A percentile compares a stretch with the other conserved stretches of the same genome.
phyloP scores from a whole-genome alignment of 1,284 basidiomycete species.

The Ceratobasidium sp. region DNA sequence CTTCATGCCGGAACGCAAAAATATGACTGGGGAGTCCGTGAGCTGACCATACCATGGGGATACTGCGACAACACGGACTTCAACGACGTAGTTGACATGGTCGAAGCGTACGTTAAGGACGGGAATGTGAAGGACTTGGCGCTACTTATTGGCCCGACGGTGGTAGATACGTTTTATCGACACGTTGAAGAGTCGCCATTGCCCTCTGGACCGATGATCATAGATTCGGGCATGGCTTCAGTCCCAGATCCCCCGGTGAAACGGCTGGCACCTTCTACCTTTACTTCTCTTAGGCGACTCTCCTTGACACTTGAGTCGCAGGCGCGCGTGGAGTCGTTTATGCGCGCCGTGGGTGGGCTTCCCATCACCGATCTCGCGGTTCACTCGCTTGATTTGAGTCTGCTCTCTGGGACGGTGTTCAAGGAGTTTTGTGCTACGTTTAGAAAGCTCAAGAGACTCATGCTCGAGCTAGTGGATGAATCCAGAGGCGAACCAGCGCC shows the following conservation, averaged over 20 bases:
- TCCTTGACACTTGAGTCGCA: constrained; percentile 31
- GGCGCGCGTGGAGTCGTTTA: constrained; percentile 9
- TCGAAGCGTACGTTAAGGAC: not conserved
- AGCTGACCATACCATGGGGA: not conserved
- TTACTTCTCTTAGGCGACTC: not conserved
- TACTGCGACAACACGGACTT: constrained; percentile 28
- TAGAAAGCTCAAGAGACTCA: constrained; percentile 5
- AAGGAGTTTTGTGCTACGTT: constrained; percentile 20
- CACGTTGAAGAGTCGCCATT: not conserved
- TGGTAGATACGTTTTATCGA: constrained; percentile 32
- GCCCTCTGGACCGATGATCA: too few relatives aligned
- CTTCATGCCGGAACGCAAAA: not conserved
- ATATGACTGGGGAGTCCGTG: not conserved
- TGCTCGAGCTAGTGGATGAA: not conserved
- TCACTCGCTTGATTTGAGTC: not conserved
- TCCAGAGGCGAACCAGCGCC: not conserved
- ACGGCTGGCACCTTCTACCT: not conserved
- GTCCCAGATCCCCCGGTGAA: not conserved
- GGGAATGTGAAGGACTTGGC: not conserved
- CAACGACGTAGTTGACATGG: constrained; percentile 22
- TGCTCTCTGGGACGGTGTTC: constrained; percentile 19
- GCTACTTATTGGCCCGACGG: constrained; percentile 14
- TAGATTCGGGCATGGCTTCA: not conserved
- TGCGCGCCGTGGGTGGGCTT: constrained; percentile 2
- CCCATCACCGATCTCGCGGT: constrained; percentile 31